Base-by-base conservation (phyloP, 2,329 filamentous ascomycete species). In the Sarocladiaceae sp. region DNA sequence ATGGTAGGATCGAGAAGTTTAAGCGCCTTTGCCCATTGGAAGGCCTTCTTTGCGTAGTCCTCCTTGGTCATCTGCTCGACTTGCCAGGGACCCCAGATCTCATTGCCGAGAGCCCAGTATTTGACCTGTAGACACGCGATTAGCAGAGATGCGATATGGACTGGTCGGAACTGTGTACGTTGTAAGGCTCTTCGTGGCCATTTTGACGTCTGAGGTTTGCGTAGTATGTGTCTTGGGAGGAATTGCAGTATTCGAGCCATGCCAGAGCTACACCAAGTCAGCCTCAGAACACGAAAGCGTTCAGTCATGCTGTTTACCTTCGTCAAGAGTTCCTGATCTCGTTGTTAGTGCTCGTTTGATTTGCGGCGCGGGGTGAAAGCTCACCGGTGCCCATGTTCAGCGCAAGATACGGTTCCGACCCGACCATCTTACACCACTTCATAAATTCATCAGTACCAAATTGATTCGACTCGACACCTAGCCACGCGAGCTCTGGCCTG, bases 401-500 rank as follows among this genome's bases (percentile, higher is more conserved):
- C 56, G 82, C 86, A 36, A 94, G 75, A 65, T 91, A 94, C 4
- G 89, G 89, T 72, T 92, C 86, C 0, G 88, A 87, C 22, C 82
- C 82, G 7, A 91, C 80, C 10, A 80, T 73, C 58, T 85, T 77
- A 57, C 88, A 90, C 88, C 88, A 93, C 59, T 84, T 78, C 78
- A 94, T 82, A 69, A 94, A 94, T 72, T 94, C 90, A 66, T 94
- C 88, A 1, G 89, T 94, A 53, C 89, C 89, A 62, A 94, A 92
- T 56, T 86, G 75, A 65, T 94, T 94, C 25, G 77, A 81, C 71
- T 94, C 90, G 1, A 80, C 80, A 29, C 85, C 87, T 18, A 87
- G 74, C 90, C 89, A 94, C 4, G 89, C 89, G 51, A 94, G 76
- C 63, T 94, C 89, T 1, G 84, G 86, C 59, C 86, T 78, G 23